Base-by-base conservation (phyloP, 2,329 filamentous ascomycete genomes). In the Aspergillus unguis region DNA sequence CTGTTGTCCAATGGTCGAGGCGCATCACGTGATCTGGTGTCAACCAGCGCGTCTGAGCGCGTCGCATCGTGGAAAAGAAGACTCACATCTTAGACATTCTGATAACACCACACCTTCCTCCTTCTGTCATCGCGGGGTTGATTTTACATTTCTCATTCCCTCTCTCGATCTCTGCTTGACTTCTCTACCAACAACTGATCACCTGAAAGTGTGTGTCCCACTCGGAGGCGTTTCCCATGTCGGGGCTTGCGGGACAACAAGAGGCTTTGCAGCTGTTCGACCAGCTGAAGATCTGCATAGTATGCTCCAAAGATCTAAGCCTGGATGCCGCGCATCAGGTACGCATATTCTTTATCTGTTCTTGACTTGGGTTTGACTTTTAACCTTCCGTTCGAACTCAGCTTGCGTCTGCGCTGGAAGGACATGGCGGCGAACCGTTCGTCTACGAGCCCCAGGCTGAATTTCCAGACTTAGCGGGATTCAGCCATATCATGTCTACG, bases 401-500 rank as follows among this genome's bases (percentile, higher is more conserved):
- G 79, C 62, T 81, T 48, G 71, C 73, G 28, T 67, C 74, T 5
- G 64, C 70, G 1, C 69, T 85, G 41, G 67, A 72, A 54, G 65
- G 74, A 53, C 69, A 79, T 60, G 79, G 77, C 44, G 83, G 77
- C 25, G 73, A 74, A 44, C 72, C 77, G 10, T 60, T 77, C 33
- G 67, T 75, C 31, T 71, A 73, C 57, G 56, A 73, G 37, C 65
- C 70, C 2, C 69, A 69, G 7, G 65, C 67, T 10, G 58, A 67
- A 10, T 67, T 71, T 35, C 67, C 69, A 11, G 60, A 71, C 3
- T 66, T 81, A 9, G 64, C 71, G 40, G 70, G 78, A 48, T 75
- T 84, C 55, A 85, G 81, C 5, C 85, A 88, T 67, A 81, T 90
- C 55, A 77, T 90, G 58, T 81, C 92, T 52, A 84, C 85, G 53